Base-by-base conservation (phyloP, 2,329 filamentous ascomycete genomes). In the Pseudovirgaria hyperparasitica region DNA sequence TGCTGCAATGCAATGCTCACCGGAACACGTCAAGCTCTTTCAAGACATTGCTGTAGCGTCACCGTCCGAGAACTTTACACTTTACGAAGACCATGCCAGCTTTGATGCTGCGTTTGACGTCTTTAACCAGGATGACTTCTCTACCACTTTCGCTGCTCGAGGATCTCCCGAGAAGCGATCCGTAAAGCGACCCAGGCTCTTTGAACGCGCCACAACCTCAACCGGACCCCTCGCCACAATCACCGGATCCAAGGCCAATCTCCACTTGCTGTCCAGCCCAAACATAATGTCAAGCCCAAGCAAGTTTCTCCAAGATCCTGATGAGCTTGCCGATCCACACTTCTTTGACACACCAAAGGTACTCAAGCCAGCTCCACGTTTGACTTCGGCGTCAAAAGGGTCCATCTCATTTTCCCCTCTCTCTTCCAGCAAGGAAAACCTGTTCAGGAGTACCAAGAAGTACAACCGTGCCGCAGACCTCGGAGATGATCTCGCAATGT, bases 111-210 rank as follows among this genome's bases (percentile, higher is more conserved):
- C 67, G 12, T 76, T 77, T 40, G 73, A 80, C 42, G 70, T 80
- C 26, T 81, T 77, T 40, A n/a, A 46, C 50, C 25, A 48, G 52
- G 26, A 38, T 40, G 11, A 57, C 62, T 31, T 44, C 56, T 60
- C 28, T n/a, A 51, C 53, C 24, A 37, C 56, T 26, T 43, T 57
- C 56, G 45, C 49, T 66, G 46, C 58, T 63, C 34, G 57, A 15
- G 49, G 75, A 2, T 82, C 77, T 8, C 79, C 79, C 1, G 58
- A 73, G 32, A 82, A 82, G 58, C 68, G 67, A 30, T 68, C 70
- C 4, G 58, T 55, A 6, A 73, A 74, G 39, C 63, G 67, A 17
- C 63, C 65, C 27, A 69, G 72, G 23, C 49, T 77, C 10, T n/a
- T n/a, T n/a, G 74, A 78, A 38, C 70, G 76, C 33, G 68, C 76